Evolutionary conservation across 2,329 filamentous ascomycete species (phyloP).

Genomic region (Monilinia fructigena): DNA sequence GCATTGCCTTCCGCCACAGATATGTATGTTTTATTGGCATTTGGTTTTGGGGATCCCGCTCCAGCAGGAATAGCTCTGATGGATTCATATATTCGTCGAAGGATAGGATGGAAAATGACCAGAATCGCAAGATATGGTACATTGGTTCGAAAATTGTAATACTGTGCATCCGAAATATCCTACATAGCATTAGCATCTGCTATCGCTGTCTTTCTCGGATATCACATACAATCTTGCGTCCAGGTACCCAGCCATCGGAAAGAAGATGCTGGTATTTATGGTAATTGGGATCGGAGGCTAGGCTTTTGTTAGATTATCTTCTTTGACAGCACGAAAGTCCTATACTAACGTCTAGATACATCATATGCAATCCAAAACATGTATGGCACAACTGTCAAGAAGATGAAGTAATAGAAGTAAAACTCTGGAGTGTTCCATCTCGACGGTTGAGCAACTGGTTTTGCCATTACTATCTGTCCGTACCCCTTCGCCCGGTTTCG

Average conservation of each 20-base stretch:
- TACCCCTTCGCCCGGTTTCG: constrained; percentile 35
- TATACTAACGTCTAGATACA: constrained; percentile 72
- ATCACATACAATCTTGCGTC: constrained; percentile 73
- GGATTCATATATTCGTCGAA: constrained; percentile 69
- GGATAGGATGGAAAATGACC: constrained; percentile 73
- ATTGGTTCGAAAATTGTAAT: constrained; percentile 79
- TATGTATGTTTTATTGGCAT: constrained; percentile 41
- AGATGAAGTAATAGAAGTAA: constrained; percentile 71
- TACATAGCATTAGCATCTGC: constrained; percentile 41
- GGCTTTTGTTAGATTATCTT: constrained; percentile 25
- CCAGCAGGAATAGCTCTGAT: constrained; percentile 32
- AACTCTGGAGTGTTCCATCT: constrained; percentile 89
- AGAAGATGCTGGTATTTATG: constrained; percentile 68
- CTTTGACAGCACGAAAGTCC: not conserved
- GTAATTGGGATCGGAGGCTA: constrained; percentile 81
- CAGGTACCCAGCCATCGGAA: constrained; percentile 84
- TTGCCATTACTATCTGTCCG: constrained; percentile 43
- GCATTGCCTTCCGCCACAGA: constrained; percentile 49
- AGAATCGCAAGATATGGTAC: constrained; percentile 76
- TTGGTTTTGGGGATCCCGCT: constrained; percentile 35
- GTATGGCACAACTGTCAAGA: constrained; percentile 65
- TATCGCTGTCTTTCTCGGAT: not conserved
- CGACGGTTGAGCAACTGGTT: constrained; percentile 56
- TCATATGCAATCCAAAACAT: constrained; percentile 92
- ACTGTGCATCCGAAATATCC: constrained; percentile 90